A percentile compares a stretch with the other conserved stretches of the same genome.
Evolutionary conservation across 2,329 filamentous ascomycete genomes (phyloP).

Genomic region (Fusarium heterosporum): DNA sequence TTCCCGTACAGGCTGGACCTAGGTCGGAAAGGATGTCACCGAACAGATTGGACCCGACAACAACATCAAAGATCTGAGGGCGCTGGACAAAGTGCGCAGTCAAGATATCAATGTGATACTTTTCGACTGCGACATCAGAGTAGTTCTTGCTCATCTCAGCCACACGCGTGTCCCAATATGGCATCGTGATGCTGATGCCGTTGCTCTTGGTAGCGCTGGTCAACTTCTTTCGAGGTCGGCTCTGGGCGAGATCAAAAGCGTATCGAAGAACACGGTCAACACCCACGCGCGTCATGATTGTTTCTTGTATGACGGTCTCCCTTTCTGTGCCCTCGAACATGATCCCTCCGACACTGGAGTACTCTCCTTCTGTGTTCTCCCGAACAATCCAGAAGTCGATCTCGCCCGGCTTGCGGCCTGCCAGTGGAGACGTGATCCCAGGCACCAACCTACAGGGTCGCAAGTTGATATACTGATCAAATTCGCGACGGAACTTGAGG

Average conservation of each 20-base stretch:
- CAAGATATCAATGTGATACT: conserved; percentile 76
- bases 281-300: conserved; percentile 71
- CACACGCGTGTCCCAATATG: conserved; percentile 74
- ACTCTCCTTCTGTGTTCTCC: conserved; percentile 76
- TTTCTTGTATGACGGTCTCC: conserved; percentile 71
- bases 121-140: conserved; percentile 69
- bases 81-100: conserved; percentile 72
- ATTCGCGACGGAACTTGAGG: conserved; percentile 73
- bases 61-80: conserved; percentile 69
- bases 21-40: conserved; percentile 79
- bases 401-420: conserved; percentile 64
- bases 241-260: conserved; percentile 71
- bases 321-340: conserved; percentile 69
- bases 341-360: conserved; percentile 72
- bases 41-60: conserved; percentile 72
- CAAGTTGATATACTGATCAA: conserved; percentile 77
- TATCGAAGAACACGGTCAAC: conserved; percentile 72
- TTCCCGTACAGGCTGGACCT: conserved; percentile 76
- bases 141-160: conserved; percentile 65
- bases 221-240: conserved; percentile 67
- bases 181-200: conserved; percentile 75
- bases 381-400: conserved; percentile 76
- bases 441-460: conserved; percentile 72
- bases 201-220: conserved; percentile 77
- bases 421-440: conserved; percentile 69